phyloP scores from a whole-genome alignment of 305 asterid species.

The Fraxinus sp. region DNA sequence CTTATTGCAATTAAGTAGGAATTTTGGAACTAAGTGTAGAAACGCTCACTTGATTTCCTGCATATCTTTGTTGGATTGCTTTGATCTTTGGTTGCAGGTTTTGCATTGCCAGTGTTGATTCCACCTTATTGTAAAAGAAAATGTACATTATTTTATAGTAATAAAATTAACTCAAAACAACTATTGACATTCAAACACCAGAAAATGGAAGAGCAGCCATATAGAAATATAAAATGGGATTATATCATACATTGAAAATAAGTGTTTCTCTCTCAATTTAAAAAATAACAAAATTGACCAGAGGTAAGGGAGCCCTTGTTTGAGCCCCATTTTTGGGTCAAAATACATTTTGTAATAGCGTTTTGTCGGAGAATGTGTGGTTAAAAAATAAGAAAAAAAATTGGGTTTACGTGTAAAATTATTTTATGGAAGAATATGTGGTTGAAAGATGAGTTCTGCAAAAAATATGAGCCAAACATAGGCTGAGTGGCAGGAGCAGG shows the following conservation, averaged over 20 bases:
- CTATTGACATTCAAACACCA: slow-evolving; percentile 9
- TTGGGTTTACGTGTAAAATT: too few relatives aligned
- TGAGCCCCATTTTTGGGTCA: background rate
- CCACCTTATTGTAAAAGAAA: slow-evolving; percentile 60
- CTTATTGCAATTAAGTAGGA: background rate
- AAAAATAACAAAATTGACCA: background rate
- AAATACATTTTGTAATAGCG: too few relatives aligned
- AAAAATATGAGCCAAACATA: background rate
- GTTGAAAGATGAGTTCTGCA: background rate
- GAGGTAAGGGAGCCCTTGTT: slow-evolving; percentile 8
- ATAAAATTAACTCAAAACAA: slow-evolving; percentile 15
- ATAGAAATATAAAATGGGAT: slow-evolving; percentile 13
- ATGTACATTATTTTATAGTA: slow-evolving; percentile 16
- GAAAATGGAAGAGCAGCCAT: background rate
- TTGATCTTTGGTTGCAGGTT: slow-evolving; percentile 97
- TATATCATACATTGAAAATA: background rate
- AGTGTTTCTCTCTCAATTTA: slow-evolving; percentile 1
- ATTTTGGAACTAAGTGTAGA: background rate
- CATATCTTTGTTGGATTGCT: slow-evolving; percentile 96
- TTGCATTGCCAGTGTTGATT: slow-evolving; percentile 98
- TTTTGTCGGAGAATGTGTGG: too few relatives aligned
- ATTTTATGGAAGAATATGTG: too few relatives aligned
- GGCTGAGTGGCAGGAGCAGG: slow-evolving; percentile 15
- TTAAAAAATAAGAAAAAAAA: too few relatives aligned
- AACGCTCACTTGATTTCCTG: slow-evolving; percentile 87